A percentile compares a stretch with the other conserved stretches of the same genome.
Conservation (phyloP, 1,284 basidiomycete species). For the Termitomyces sp. region DNA sequence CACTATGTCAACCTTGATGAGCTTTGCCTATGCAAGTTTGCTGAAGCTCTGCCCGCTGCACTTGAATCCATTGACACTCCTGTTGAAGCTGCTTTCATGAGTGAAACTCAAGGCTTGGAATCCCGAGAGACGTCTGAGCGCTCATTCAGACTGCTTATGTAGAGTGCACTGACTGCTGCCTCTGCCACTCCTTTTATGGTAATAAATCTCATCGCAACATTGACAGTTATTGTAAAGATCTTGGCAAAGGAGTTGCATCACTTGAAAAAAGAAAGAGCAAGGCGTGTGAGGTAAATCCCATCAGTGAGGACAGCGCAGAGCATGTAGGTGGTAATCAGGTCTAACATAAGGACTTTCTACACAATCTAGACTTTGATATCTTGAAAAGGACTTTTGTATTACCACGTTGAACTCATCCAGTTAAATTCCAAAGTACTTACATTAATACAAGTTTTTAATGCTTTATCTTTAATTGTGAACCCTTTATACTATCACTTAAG, state of each 20-base stretch:
- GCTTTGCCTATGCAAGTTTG: too few relatives aligned
- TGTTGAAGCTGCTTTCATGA: constrained; percentile 12
- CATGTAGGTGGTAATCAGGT: not conserved
- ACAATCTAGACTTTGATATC: too few relatives aligned
- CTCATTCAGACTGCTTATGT: constrained; percentile 10
- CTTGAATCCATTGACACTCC: not conserved
- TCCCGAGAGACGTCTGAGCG: constrained; percentile 4
- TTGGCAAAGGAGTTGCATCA: not conserved
- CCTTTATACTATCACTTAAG: too few relatives aligned
- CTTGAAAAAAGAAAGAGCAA: not conserved
- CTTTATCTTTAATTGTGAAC: not conserved
- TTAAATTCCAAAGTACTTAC: not conserved
- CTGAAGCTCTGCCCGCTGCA: too few relatives aligned
- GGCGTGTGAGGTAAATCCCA: not conserved
- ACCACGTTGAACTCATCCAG: not conserved
- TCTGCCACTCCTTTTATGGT: constrained; percentile 8
- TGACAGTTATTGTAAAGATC: not conserved
- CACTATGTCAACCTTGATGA: too few relatives aligned
- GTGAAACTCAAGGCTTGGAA: constrained; percentile 18
- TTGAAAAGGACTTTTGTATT: too few relatives aligned
- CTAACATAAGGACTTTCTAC: too few relatives aligned
- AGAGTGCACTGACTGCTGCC: constrained; percentile 11
- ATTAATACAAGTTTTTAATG: not conserved
- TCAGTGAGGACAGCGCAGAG: not conserved
- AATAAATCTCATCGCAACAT: not conserved